A percentile compares a stretch with the other conserved stretches of the same genome.
These are phyloP conservation scores for Vitis rotundifolia DNA, from an alignment of 164 flowering plant genomes.

Conservation along the genomic window DNA sequence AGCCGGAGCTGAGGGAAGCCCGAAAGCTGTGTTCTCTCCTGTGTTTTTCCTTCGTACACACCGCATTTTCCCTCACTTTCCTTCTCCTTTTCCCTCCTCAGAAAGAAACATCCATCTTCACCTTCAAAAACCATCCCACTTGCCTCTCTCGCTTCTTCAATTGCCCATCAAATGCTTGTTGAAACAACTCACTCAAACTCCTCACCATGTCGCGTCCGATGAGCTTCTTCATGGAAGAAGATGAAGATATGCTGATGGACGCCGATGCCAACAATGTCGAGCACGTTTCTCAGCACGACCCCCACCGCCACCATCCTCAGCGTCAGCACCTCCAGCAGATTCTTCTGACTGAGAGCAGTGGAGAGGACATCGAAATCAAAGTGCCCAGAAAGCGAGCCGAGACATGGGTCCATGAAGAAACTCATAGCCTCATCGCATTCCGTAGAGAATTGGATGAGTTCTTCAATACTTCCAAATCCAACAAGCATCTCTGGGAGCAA, in stretches of 20 bases:
- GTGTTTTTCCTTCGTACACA: too few relatives aligned
- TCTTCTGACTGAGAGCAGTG: constrained; percentile 57
- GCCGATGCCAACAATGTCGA: constrained; percentile 34
- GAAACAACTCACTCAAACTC: too few relatives aligned
- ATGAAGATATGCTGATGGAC: constrained; percentile 56
- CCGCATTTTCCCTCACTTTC: too few relatives aligned
- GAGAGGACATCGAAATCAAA: constrained; percentile 60
- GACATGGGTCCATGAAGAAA: constrained; percentile 93
- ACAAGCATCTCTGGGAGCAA: constrained; percentile 92
- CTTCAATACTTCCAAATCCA: constrained; percentile 87
- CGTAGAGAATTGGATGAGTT: constrained; percentile 70
- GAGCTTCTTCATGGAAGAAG: constrained; percentile 60
- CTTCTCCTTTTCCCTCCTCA: too few relatives aligned
- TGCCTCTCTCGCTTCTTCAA: too few relatives aligned
- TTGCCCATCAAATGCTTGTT: too few relatives aligned
- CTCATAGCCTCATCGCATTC: constrained; percentile 55
- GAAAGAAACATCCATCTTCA: too few relatives aligned
- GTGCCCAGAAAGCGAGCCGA: constrained; percentile 89
- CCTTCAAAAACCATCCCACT: too few relatives aligned
- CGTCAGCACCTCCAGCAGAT: constrained; percentile 33
- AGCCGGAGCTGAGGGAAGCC: too few relatives aligned
- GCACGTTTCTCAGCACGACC: too few relatives aligned
- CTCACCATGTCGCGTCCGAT: constrained; percentile 37
- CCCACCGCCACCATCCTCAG: not conserved
- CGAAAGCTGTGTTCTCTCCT: too few relatives aligned